Conservation (phyloP, 2,329 filamentous ascomycete genomes). For the Colletotrichum kahawae region DNA sequence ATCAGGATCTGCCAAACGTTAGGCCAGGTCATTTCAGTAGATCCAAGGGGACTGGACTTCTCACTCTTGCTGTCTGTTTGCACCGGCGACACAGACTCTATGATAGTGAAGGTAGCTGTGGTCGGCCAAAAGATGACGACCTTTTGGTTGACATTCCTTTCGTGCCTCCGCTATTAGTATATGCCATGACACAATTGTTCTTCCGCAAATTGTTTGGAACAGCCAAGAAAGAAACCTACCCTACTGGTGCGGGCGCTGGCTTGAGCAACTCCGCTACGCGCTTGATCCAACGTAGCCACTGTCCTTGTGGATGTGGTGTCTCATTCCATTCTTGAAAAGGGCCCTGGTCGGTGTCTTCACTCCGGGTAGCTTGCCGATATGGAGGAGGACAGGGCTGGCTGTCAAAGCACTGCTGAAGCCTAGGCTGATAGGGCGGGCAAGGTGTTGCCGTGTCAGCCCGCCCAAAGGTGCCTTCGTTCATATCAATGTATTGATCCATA, state of each 20-base stretch:
- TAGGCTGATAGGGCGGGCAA: neutral
- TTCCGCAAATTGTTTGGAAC: too few species aligned
- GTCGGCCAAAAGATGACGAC: neutral
- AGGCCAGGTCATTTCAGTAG: neutral
- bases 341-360: neutral
- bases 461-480: neutral
- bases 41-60: neutral
- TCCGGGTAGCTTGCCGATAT: neutral
- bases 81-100: neutral
- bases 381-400: neutral
- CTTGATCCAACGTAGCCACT: neutral
- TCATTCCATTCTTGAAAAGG: neutral
- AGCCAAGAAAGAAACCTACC: neutral
- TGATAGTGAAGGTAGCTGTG: neutral
- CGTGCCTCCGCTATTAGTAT: neutral
- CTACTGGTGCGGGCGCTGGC: too few species aligned
- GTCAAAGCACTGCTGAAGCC: neutral
- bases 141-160: neutral
- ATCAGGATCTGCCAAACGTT: neutral
- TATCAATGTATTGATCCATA: neutral
- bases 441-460: too few species aligned
- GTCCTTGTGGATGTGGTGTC: too few species aligned
- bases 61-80: neutral
- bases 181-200: fast-evolving
- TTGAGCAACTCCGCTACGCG: fast-evolving